phyloP scores from a whole-genome alignment of 2,329 filamentous ascomycete genomes.

The Cadophora sp. region DNA sequence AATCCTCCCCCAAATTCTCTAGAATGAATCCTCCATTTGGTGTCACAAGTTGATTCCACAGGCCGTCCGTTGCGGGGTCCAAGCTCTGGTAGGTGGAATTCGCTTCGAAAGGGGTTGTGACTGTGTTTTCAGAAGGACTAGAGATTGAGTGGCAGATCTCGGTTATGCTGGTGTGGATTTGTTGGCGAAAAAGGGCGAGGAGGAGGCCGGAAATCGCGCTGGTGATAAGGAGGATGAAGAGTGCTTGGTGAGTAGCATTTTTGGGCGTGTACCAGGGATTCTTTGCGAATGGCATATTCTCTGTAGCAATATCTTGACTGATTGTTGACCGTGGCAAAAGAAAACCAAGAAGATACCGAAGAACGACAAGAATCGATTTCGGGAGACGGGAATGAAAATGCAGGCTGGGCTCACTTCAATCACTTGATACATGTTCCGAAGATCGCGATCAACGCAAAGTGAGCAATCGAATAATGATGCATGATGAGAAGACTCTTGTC shows the following conservation, averaged over 20 bases:
- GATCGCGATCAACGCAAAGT: background rate
- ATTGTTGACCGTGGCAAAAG: background rate
- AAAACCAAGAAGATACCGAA: no score
- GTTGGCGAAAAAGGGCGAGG: background rate
- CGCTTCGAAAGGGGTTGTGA: background rate
- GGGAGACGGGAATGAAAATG: background rate
- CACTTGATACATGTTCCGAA: background rate
- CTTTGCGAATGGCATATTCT: background rate
- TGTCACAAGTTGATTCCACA: constrained; percentile 11
- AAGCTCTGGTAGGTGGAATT: constrained; percentile 10
- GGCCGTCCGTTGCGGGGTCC: background rate
- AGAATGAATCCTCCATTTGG: constrained; percentile 9
- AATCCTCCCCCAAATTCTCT: background rate
- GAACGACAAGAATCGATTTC: no score
- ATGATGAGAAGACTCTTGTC: background rate
- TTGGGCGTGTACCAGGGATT: constrained; percentile 6
- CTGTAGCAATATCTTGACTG: background rate
- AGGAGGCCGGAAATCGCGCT: background rate
- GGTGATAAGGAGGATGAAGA: background rate
- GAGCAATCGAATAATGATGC: background rate
- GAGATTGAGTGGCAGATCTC: background rate
- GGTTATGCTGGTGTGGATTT: constrained; percentile 6
- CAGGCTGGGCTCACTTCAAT: background rate
- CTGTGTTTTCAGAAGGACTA: background rate
- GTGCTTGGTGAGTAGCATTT: background rate